Percentiles rank a stretch among this genome's conserved stretches.
Evolutionary conservation across 768 basidiomycete genomes (phyloP).

Genomic region (Sistotremastrum suecicum): DNA sequence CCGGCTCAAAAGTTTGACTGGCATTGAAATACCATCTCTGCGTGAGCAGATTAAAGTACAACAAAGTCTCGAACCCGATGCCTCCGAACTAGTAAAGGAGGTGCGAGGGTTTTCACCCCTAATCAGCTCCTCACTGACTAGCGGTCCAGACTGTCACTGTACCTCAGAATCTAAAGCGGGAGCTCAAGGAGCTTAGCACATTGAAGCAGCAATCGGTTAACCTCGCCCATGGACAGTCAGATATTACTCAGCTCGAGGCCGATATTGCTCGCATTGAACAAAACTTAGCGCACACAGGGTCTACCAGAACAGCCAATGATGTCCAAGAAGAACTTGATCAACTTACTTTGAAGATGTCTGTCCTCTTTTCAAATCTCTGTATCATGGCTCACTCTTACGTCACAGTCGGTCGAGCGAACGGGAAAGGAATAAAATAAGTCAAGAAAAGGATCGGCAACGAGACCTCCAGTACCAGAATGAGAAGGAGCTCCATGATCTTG

Average conservation of each 20-base stretch:
- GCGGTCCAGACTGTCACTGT: conserved; percentile 33
- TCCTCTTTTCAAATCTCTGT: conserved; percentile 1
- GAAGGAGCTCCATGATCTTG: conserved; percentile 44
- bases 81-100: conserved; percentile 44
- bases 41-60: conserved; percentile 46
- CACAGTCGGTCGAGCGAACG: conserved; percentile 51
- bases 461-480: conserved; percentile 39
- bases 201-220: conserved; percentile 50
- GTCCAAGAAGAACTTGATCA: conserved; percentile 66
- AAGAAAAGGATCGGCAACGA: conserved; percentile 50
- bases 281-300: conserved; percentile 58
- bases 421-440: conserved; percentile 39
- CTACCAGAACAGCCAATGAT: conserved; percentile 70
- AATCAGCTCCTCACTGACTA: conserved; percentile 1
- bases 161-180: conserved; percentile 38
- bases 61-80: conserved; percentile 38
- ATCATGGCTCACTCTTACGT: not conserved
- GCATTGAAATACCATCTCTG: conserved; percentile 50
- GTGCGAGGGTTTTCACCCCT: conserved; percentile 21
- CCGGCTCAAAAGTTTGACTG: conserved; percentile 37
- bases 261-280: conserved; percentile 54
- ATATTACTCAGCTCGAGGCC: conserved; percentile 41
- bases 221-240: conserved; percentile 43
- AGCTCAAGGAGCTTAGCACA: conserved; percentile 42
- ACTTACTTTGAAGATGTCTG: conserved; percentile 53